Conservation (phyloP, 2,329 filamentous ascomycete genomes). For the Hypoxylon sp. region DNA sequence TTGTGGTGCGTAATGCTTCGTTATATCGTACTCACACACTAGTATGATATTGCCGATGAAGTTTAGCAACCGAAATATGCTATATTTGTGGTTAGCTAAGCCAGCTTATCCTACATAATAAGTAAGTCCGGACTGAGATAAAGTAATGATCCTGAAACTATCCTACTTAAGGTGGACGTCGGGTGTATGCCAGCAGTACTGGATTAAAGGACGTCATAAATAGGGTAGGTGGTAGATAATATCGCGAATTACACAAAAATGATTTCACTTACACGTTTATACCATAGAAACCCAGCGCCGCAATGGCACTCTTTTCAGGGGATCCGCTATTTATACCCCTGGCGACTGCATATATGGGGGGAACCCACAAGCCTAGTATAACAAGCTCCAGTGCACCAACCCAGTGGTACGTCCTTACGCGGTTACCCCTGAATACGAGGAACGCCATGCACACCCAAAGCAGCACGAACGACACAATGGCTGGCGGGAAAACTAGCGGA, state of each 20-base stretch:
- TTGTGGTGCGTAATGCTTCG: slow-evolving; percentile 55
- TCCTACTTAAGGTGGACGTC: no score
- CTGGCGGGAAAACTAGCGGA: slow-evolving; percentile 24
- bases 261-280: slow-evolving; percentile 4
- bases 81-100: slow-evolving; percentile 35
- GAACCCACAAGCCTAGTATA: slow-evolving; percentile 56
- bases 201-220: neutral
- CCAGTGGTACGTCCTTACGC: slow-evolving; percentile 59
- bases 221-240: neutral
- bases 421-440: slow-evolving; percentile 54
- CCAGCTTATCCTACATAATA: neutral
- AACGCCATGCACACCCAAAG: slow-evolving; percentile 56
- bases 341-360: slow-evolving; percentile 51
- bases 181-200: neutral
- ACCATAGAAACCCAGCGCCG: slow-evolving; percentile 8
- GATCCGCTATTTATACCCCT: slow-evolving; percentile 19
- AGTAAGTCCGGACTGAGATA: neutral
- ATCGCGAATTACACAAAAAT: neutral
- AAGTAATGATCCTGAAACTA: neutral
- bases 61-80: slow-evolving; percentile 59
- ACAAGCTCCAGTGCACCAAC: slow-evolving; percentile 57
- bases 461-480: slow-evolving; percentile 56
- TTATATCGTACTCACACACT: slow-evolving; percentile 58
- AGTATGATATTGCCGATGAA: slow-evolving; percentile 58
- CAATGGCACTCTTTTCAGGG: slow-evolving; percentile 1